Base-by-base conservation (phyloP, 805 yeast species). In the Jamesozyma gamospora region DNA sequence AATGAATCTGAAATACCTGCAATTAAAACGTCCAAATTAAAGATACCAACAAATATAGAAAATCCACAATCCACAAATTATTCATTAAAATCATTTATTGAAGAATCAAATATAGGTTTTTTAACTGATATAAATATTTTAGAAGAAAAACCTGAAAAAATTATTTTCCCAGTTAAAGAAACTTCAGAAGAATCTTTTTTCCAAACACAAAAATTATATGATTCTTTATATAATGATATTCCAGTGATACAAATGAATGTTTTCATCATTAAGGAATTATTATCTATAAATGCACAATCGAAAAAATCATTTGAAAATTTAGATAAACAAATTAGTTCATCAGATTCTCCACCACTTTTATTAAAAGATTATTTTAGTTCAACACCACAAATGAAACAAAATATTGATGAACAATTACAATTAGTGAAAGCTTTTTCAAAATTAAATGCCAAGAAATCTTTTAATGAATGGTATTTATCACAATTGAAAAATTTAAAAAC, bases 391-490 rank as follows among this genome's bases (percentile, higher is more conserved):
- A 70, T 64, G 6, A 65, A 64, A 45, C 56, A 60, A 32, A 48
- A 53, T 2, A 64, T 75, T 66, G 67, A 65, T 28, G 57, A 68
- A n/a, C 72, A 72, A 43, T 65, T 77, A 36, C 70, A 67, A 42
- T 42, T 69, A 11, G 59, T 77, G 32, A 74, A 75, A 50, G 70
- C 66, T 25, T 71, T 59, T 42, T 66, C 82, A 1, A 63, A 75
- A 25, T 62, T 68, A 25, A 74, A 72, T 49, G 74, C 83, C 0
- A 66, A 64, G 42, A 68, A 66, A 29, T 70, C 71, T 0, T 79
- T 84, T 83, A 74, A 72, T 47, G 71, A 69, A 36, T 79, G 85
- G 86, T 60, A 83, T 43, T 53, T 63, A 11, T 73, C 74, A 44
- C 66, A 77, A 35, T 51, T 72, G 5, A 60, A 63, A 18, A 76